Conservation (phyloP, 768 basidiomycete genomes). For the Kwoniella heveanensis region DNA sequence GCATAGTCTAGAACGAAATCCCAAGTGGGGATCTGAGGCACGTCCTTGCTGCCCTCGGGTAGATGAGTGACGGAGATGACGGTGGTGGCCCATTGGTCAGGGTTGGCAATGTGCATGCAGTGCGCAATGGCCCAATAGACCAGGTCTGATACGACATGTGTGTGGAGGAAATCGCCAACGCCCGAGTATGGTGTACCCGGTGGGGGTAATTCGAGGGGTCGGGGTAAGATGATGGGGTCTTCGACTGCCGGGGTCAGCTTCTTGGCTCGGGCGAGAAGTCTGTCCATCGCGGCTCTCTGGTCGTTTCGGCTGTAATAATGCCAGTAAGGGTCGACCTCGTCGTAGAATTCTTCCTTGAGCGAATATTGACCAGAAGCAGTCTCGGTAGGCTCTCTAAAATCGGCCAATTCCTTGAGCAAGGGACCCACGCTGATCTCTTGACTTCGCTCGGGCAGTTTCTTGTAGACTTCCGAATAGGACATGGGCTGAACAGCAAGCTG, state of each 20-base stretch:
- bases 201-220: conserved; percentile 64
- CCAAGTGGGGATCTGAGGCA: conserved; percentile 53
- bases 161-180: conserved; percentile 68
- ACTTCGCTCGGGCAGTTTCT: conserved; percentile 84
- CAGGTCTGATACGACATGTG: conserved; percentile 73
- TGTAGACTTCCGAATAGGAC: conserved; percentile 85
- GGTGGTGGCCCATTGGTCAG: conserved; percentile 29
- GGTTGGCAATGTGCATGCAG: conserved; percentile 36
- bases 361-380: conserved; percentile 85
- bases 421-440: conserved; percentile 83
- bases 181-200: conserved; percentile 67
- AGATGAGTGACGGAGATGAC: conserved; percentile 9
- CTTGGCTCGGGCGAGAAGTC: conserved; percentile 66
- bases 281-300: conserved; percentile 82
- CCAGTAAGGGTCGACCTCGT: conserved; percentile 92
- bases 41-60: conserved; percentile 23
- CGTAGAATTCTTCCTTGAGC: conserved; percentile 76
- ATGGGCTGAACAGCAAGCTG: conserved; percentile 84
- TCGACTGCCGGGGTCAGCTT: conserved; percentile 63
- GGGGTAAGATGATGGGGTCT: conserved; percentile 76
- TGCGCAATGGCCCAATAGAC: conserved; percentile 68
- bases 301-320: conserved; percentile 93
- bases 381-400: conserved; percentile 75
- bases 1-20: conserved; percentile 90
- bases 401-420: conserved; percentile 74